phyloP scores from a whole-genome alignment of 1,284 basidiomycete genomes.

The Sanghuangporus sanghuang region DNA sequence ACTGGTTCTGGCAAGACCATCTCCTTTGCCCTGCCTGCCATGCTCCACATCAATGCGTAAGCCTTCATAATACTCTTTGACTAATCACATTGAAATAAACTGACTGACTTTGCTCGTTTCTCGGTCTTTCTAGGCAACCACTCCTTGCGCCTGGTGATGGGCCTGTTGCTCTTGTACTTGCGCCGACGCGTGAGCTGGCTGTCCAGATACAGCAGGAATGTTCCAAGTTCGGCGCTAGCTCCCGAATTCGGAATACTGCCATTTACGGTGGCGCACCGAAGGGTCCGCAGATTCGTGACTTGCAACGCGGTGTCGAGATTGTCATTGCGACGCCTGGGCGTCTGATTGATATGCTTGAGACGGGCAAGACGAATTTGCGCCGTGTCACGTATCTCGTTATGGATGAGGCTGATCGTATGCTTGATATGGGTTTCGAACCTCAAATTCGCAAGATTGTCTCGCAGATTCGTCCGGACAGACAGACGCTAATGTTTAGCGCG shows the following conservation, averaged over 20 bases:
- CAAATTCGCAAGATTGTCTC: constrained; percentile 98
- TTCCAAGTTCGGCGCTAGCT: constrained; percentile 89
- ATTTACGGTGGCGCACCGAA: constrained; percentile 99
- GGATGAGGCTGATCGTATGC: constrained; percentile 98
- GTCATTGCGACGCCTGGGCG: constrained; percentile 91
- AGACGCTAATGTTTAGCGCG: constrained; percentile 96
- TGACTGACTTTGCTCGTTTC: not conserved
- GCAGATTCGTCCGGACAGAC: constrained; percentile 95
- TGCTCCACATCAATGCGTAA: constrained; percentile 98
- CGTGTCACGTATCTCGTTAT: constrained; percentile 97
- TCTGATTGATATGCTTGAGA: constrained; percentile 94
- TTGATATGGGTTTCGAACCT: constrained; percentile 99
- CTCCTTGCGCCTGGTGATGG: constrained; percentile 92
- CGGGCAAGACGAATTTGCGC: constrained; percentile 92
- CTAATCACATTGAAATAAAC: not conserved
- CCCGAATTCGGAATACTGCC: constrained; percentile 95
- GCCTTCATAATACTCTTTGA: constrained; percentile 27
- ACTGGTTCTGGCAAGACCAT: constrained; percentile 98
- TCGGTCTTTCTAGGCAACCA: constrained; percentile 62
- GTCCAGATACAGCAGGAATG: constrained; percentile 99
- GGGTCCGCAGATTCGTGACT: constrained; percentile 95
- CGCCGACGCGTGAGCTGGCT: constrained; percentile 96
- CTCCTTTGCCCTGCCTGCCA: constrained; percentile 95
- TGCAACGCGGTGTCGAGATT: constrained; percentile 95
- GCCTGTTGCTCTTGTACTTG: constrained; percentile 94